Percentiles rank a stretch among this genome's conserved stretches.
Conservation (phyloP, 2,329 filamentous ascomycete genomes). For the Trematosphaeria pertusa region DNA sequence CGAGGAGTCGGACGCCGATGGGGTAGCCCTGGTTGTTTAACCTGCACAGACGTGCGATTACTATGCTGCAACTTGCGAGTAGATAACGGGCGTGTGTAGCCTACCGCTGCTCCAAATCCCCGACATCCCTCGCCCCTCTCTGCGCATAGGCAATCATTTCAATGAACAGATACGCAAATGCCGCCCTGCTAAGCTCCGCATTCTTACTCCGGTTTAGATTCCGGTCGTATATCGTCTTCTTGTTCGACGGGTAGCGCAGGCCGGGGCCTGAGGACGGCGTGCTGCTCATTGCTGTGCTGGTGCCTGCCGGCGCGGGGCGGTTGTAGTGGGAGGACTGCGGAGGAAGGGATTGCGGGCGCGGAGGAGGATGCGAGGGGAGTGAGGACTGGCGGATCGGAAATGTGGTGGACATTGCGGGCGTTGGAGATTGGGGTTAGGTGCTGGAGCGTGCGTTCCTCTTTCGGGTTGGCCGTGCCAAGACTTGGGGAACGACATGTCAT, state of each 20-base stretch:
- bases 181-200: conserved; percentile 87
- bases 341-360: neutral
- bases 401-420: conserved; percentile 29
- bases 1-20: conserved; percentile 90
- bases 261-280: conserved; percentile 51
- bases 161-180: conserved; percentile 94
- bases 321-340: conserved; percentile 10
- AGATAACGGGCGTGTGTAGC: conserved; percentile 21
- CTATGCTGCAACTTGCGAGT: conserved; percentile 1
- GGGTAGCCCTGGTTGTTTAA: conserved; percentile 92
- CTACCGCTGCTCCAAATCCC: conserved; percentile 90
- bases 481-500: no score
- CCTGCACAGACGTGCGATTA: conserved; percentile 54
- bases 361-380: conserved; percentile 5
- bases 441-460: conserved; percentile 25
- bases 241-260: conserved; percentile 87
- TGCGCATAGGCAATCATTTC: conserved; percentile 98
- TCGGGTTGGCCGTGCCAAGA: neutral
- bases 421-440: conserved; percentile 19
- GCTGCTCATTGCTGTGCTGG: conserved; percentile 32
- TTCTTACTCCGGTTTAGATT: conserved; percentile 90
- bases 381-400: conserved; percentile 26
- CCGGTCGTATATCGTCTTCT: conserved; percentile 98
- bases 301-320: conserved; percentile 18
- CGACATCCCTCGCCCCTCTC: conserved; percentile 85